phyloP scores from a whole-genome alignment of 164 flowering plant species.

The Sextonia rubra region DNA sequence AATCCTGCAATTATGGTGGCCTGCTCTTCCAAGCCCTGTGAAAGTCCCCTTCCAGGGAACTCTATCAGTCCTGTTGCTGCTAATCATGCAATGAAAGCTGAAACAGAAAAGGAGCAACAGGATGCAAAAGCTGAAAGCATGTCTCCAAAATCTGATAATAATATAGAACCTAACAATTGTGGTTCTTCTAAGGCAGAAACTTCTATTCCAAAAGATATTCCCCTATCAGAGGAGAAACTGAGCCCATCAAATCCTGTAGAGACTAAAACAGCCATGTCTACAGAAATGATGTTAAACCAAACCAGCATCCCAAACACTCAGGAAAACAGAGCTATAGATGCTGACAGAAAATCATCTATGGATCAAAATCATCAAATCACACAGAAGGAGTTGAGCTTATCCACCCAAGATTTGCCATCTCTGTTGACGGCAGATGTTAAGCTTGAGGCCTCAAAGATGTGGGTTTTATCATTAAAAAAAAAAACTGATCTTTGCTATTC shows the following conservation, averaged over 20 bases:
- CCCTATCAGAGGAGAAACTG: constrained; percentile 2
- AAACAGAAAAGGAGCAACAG: constrained; percentile 3
- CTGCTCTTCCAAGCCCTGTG: constrained; percentile 10
- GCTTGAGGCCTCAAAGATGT: constrained; percentile 4
- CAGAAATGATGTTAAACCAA: not conserved
- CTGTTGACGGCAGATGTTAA: constrained; percentile 1
- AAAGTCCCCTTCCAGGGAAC: not conserved
- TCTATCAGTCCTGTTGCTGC: constrained; percentile 4
- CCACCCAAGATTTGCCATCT: constrained; percentile 3
- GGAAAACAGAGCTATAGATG: constrained; percentile 1
- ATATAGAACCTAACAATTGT: not conserved
- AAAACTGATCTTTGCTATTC: not conserved
- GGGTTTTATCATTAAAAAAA: not conserved
- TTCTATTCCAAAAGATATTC: not conserved
- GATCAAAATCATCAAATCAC: constrained; percentile 1
- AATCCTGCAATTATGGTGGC: constrained; percentile 2
- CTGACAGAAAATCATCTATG: not conserved
- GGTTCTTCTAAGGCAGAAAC: constrained; percentile 2
- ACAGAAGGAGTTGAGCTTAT: not conserved
- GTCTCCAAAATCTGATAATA: constrained; percentile 4
- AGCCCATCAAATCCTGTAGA: constrained; percentile 1
- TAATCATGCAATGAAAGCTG: constrained; percentile 6
- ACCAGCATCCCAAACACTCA: not conserved
- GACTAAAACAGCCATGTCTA: not conserved
- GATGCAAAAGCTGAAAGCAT: not conserved